These are phyloP conservation scores for Porphyrellus sp. DNA, from an alignment of 1,284 basidiomycete genomes.

Conservation along the genomic window DNA sequence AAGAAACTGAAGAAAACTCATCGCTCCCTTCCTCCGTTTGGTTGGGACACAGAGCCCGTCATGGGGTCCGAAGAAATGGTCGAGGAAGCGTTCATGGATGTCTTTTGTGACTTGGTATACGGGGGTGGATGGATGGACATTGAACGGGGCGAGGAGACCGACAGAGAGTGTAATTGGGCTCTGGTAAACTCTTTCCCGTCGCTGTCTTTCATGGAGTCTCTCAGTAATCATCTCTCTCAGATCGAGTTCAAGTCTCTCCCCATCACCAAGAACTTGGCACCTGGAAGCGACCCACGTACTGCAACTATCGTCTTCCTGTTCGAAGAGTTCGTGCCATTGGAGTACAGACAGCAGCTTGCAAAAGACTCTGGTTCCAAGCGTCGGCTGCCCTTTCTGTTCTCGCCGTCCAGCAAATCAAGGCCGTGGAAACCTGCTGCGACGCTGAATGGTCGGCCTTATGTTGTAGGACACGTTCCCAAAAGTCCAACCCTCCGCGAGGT, in stretches of 20 bases:
- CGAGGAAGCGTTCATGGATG: slow-evolving; percentile 84
- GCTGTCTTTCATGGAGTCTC: background rate
- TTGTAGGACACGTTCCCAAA: slow-evolving; percentile 63
- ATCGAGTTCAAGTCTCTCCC: slow-evolving; percentile 80
- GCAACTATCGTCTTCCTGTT: slow-evolving; percentile 68
- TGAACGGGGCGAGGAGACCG: slow-evolving; percentile 68
- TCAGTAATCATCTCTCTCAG: slow-evolving; percentile 43
- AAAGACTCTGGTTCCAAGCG: slow-evolving; percentile 42
- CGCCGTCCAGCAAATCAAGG: slow-evolving; percentile 43
- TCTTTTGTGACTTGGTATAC: slow-evolving; percentile 82
- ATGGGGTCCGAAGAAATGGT: slow-evolving; percentile 70
- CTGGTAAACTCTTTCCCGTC: slow-evolving; percentile 54
- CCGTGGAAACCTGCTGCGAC: slow-evolving; percentile 77
- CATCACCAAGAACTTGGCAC: slow-evolving; percentile 27
- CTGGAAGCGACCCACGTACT: slow-evolving; percentile 48
- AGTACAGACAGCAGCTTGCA: slow-evolving; percentile 77
- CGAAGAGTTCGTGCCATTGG: slow-evolving; percentile 84
- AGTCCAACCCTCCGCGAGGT: slow-evolving; percentile 62
- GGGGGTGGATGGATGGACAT: slow-evolving; percentile 77
- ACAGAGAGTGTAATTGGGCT: slow-evolving; percentile 88
- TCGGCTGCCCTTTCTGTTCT: slow-evolving; percentile 50
- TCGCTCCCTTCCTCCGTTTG: slow-evolving; percentile 74
- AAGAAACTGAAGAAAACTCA: slow-evolving; percentile 81
- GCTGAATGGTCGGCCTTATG: slow-evolving; percentile 72
- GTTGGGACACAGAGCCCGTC: slow-evolving; percentile 82